A percentile compares a stretch with the other conserved stretches of the same genome.
Evolutionary conservation across 345 rosid genomes (phyloP).

Genomic region (Toxicodendron radicans): DNA sequence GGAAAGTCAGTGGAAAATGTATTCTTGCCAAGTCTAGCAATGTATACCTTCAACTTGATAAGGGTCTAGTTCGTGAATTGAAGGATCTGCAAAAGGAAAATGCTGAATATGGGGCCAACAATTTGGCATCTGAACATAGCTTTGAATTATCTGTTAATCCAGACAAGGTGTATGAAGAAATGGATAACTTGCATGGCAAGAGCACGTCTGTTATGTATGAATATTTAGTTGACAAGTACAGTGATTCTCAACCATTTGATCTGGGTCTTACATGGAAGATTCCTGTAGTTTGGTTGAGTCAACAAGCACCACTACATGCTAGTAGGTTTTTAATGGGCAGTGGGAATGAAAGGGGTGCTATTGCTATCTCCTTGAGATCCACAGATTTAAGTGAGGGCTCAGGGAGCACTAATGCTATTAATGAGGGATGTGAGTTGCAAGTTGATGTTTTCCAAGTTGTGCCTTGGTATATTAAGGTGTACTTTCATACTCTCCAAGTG

Average conservation of each 20-base stretch:
- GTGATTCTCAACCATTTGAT: slow-evolving; percentile 62
- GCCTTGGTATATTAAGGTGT: slow-evolving; percentile 95
- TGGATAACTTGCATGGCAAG: slow-evolving; percentile 25
- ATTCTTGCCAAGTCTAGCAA: slow-evolving; percentile 71
- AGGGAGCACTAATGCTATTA: slow-evolving; percentile 15
- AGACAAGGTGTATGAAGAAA: slow-evolving; percentile 60
- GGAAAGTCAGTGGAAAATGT: slow-evolving; percentile 65
- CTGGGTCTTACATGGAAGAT: slow-evolving; percentile 69
- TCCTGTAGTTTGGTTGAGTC: slow-evolving; percentile 71
- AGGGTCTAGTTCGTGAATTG: slow-evolving; percentile 42
- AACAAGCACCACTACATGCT: slow-evolving; percentile 69
- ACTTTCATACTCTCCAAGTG: slow-evolving; percentile 69
- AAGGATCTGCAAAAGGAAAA: slow-evolving; percentile 33
- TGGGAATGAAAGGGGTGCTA: slow-evolving; percentile 96
- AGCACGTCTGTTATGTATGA: slow-evolving; percentile 45
- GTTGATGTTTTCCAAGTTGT: slow-evolving; percentile 87
- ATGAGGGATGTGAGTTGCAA: slow-evolving; percentile 48
- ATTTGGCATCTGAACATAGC: slow-evolving; percentile 29
- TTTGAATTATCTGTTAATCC: slow-evolving; percentile 66
- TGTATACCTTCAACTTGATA: slow-evolving; percentile 73
- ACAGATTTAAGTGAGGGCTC: slow-evolving; percentile 39
- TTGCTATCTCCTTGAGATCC: slow-evolving; percentile 77
- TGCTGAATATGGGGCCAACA: slow-evolving; percentile 23
- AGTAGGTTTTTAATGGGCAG: slow-evolving; percentile 95
- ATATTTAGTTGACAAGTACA: slow-evolving; percentile 58